Conservation (phyloP, 257 asterid genomes). For the Nicotiana benthamiana region DNA sequence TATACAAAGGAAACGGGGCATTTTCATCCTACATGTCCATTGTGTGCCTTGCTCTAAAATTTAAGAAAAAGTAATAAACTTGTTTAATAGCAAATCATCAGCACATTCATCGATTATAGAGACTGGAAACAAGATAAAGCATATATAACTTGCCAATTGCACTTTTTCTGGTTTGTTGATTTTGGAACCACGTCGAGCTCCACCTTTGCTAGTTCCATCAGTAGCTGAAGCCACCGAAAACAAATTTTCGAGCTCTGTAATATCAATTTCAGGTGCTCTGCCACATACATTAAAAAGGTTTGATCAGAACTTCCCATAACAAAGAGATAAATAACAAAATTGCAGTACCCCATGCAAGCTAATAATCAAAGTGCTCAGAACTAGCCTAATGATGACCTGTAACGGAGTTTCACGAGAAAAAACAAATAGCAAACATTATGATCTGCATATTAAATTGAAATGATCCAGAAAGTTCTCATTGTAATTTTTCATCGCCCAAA, state of each 20-base stretch:
- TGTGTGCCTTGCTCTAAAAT: not conserved
- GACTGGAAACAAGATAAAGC: conserved; percentile 10
- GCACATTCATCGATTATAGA: not conserved
- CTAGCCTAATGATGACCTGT: not conserved
- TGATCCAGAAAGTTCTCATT: not conserved
- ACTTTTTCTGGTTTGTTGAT: conserved; percentile 90
- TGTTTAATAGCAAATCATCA: not conserved
- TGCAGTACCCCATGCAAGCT: not conserved
- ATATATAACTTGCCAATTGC: conserved; percentile 65
- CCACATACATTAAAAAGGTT: not conserved
- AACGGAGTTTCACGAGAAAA: not conserved
- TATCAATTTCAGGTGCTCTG: conserved; percentile 97
- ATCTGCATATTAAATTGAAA: not conserved
- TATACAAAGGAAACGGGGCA: not conserved
- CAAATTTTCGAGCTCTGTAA: conserved; percentile 92
- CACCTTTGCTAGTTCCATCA: conserved; percentile 64
- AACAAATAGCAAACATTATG: not conserved
- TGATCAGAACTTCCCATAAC: conserved; percentile 24
- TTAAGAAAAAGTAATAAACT: not conserved
- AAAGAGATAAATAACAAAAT: not conserved
- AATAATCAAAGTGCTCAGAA: not conserved
- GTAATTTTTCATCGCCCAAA: conserved; percentile 3
- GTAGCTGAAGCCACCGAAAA: conserved; percentile 93
- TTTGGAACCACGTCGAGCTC: conserved; percentile 72
- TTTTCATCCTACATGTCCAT: not conserved